A percentile compares a stretch with the other conserved stretches of the same genome.
Evolutionary conservation across 768 basidiomycete genomes (phyloP).

Genomic region (Kwoniella botswanensis): DNA sequence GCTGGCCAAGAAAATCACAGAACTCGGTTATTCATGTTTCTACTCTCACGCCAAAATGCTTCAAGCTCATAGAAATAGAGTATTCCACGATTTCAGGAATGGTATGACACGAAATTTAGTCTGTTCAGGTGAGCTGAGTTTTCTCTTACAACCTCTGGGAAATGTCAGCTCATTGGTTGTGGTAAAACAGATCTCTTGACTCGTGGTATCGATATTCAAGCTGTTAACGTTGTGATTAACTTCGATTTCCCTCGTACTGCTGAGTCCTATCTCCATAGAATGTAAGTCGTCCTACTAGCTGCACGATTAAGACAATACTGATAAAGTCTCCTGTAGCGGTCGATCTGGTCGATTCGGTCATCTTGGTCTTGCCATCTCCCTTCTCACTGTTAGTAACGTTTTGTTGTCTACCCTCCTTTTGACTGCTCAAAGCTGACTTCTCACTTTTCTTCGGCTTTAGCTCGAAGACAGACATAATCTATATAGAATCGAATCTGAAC

Average conservation of each 20-base stretch:
- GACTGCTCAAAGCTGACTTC: neutral
- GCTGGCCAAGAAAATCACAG: constrained; percentile 98
- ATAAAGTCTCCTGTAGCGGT: constrained; percentile 60
- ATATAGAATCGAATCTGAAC: constrained; percentile 96
- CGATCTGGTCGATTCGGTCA: constrained; percentile 98
- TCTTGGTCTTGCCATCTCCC: constrained; percentile 93
- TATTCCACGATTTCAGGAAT: constrained; percentile 99
- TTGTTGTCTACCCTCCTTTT: neutral
- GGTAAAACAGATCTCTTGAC: constrained; percentile 77
- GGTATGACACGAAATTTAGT: constrained; percentile 98
- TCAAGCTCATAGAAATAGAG: constrained; percentile 96
- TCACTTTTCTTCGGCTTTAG: constrained; percentile 14
- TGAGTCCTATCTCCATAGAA: constrained; percentile 97
- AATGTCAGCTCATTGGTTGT: neutral
- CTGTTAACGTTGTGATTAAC: constrained; percentile 99
- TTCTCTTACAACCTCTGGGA: neutral
- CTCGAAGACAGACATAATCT: constrained; percentile 98
- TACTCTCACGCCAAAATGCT: constrained; percentile 99
- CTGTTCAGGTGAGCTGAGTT: constrained; percentile 64
- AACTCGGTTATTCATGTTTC: constrained; percentile 99
- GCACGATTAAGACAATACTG: neutral
- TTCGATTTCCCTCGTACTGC: constrained; percentile 99
- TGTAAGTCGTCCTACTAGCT: constrained; percentile 55
- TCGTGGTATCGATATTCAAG: constrained; percentile 99
- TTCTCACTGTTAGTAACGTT: constrained; percentile 69